Evolutionary conservation across 73 alveolate genomes (phyloP).

Genomic region (Paramecium primaurelia): DNA sequence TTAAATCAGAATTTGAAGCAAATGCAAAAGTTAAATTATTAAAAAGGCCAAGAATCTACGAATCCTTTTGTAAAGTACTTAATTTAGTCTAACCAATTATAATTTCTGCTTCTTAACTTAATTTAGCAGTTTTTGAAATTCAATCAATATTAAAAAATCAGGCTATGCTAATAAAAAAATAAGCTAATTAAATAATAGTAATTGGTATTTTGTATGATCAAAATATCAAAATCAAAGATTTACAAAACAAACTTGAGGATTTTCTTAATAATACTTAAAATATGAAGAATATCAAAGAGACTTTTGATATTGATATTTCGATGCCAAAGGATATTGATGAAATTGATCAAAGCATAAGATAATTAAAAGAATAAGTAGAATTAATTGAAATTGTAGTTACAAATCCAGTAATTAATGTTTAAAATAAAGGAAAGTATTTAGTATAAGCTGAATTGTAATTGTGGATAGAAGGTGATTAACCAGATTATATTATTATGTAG

Average conservation of each 20-base stretch:
- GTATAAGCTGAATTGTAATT: background rate
- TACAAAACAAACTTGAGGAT: background rate
- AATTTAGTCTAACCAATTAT: background rate
- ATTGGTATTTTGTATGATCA: background rate
- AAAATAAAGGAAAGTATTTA: background rate
- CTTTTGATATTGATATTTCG: background rate
- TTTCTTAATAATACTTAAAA: background rate
- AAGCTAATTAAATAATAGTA: background rate
- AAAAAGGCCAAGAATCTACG: background rate
- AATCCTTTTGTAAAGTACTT: background rate
- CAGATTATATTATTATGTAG: background rate
- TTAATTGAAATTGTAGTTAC: background rate
- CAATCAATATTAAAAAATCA: background rate
- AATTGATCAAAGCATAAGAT: background rate
- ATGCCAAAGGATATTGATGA: background rate
- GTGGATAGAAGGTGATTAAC: background rate
- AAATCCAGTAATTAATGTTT: background rate
- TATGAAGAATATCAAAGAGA: background rate
- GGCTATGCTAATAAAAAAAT: background rate
- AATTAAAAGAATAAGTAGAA: background rate
- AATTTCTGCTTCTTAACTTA: background rate
- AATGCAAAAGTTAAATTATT: background rate
- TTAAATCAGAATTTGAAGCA: background rate
- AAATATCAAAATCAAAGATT: background rate
- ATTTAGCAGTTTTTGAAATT: background rate